Conservation (phyloP, 1,139 yeast genomes). For the Kodamaea plutei region DNA sequence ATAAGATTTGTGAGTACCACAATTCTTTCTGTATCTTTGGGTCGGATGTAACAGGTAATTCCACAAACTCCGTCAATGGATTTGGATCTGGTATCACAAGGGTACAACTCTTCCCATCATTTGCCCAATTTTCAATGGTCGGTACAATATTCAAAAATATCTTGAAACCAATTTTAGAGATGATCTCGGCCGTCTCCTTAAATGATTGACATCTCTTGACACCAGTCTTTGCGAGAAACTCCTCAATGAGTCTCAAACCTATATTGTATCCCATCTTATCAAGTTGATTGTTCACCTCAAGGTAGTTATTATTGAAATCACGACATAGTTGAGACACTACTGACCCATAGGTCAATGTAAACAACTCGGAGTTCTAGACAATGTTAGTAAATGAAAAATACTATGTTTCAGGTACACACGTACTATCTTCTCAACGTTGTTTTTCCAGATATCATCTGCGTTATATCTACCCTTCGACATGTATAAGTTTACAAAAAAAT, state of each 20-base stretch:
- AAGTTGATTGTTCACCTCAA: conserved; percentile 74
- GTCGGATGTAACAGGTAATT: conserved; percentile 64
- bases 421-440: conserved; percentile 79
- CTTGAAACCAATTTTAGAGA: conserved; percentile 84
- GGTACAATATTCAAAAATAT: conserved; percentile 84
- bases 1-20: conserved; percentile 89
- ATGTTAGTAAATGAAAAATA: no score
- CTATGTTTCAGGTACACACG: conserved; percentile 20
- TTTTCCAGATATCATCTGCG: conserved; percentile 94
- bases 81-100: conserved; percentile 68
- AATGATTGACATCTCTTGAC: conserved; percentile 76
- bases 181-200: conserved; percentile 83
- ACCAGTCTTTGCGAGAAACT: conserved; percentile 83
- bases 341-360: conserved; percentile 91
- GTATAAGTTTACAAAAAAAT: conserved; percentile 1
- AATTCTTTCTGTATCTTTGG: conserved; percentile 65
- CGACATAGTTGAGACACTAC: conserved; percentile 90
- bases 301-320: conserved; percentile 73
- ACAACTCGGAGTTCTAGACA: conserved; percentile 74
- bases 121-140: conserved; percentile 68
- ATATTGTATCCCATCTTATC: conserved; percentile 95
- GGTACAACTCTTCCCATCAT: conserved; percentile 71
- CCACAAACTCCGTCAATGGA: conserved; percentile 94
- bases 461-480: conserved; percentile 56
- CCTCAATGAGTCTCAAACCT: conserved; percentile 88